Conservation (phyloP, 2,329 filamentous ascomycete species). For the Fusarium sp. region DNA sequence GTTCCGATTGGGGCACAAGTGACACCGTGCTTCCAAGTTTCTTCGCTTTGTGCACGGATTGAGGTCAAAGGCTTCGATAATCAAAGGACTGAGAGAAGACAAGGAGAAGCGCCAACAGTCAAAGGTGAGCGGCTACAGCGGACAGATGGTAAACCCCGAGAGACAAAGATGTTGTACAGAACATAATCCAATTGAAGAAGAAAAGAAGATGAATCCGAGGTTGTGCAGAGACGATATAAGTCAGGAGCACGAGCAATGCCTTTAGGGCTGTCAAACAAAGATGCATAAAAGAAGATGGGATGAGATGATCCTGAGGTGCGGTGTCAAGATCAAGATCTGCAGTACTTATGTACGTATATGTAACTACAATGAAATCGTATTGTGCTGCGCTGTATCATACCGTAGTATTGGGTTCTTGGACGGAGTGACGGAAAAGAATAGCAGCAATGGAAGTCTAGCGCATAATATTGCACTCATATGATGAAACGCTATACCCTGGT, state of each 20-base stretch:
- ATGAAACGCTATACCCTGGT: constrained; percentile 38
- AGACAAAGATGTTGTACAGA: constrained; percentile 8
- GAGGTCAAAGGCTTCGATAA: constrained; percentile 32
- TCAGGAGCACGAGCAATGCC: constrained; percentile 12
- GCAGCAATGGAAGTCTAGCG: not conserved
- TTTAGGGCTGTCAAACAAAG: constrained; percentile 30
- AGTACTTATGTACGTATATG: constrained; percentile 1
- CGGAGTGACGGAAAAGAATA: not conserved
- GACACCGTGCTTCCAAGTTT: constrained; percentile 31
- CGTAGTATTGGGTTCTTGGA: not conserved
- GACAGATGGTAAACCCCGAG: constrained; percentile 3
- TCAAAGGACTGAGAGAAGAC: not conserved
- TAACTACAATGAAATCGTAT: not conserved
- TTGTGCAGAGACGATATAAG: constrained; percentile 16
- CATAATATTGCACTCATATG: constrained; percentile 33
- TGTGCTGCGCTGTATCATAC: not conserved
- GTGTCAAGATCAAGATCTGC: constrained; percentile 15
- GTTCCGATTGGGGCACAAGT: constrained; percentile 18
- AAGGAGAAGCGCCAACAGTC: not conserved
- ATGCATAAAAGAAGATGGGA: constrained; percentile 24
- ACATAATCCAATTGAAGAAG: not conserved
- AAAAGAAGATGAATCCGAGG: constrained; percentile 7
- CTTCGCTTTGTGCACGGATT: constrained; percentile 27
- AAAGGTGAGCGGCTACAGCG: constrained; percentile 7
- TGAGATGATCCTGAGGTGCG: constrained; percentile 26